A percentile compares a stretch with the other conserved stretches of the same genome.
These are phyloP conservation scores for Scheffersomyces stipitis DNA, from an alignment of 805 yeast genomes.

Conservation along the genomic window DNA sequence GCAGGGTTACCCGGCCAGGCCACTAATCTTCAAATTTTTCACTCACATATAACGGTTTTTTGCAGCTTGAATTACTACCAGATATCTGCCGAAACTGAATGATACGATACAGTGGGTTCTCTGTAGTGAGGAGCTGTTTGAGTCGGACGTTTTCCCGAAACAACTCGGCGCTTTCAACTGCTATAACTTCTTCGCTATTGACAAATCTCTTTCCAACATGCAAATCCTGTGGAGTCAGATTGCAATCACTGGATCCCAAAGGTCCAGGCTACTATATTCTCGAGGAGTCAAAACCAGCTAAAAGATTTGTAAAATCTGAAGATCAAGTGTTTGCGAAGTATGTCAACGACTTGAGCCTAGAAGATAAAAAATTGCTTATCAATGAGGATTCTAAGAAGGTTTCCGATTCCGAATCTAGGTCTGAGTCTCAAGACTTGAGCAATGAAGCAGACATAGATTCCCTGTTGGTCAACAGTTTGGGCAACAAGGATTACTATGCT, in stretches of 20 bases:
- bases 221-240: conserved; percentile 55
- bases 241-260: conserved; percentile 41
- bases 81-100: too few species aligned
- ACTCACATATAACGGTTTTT: too few species aligned
- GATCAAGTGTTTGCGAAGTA: conserved; percentile 23
- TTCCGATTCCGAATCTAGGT: too few species aligned
- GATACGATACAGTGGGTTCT: neutral
- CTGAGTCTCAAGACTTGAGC: too few species aligned
- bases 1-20: too few species aligned
- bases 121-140: neutral
- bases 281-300: conserved; percentile 1
- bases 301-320: conserved; percentile 12
- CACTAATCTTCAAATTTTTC: too few species aligned
- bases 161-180: neutral
- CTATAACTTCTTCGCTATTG: neutral
- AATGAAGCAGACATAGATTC: conserved; percentile 1
- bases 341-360: conserved; percentile 17
- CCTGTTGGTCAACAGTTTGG: neutral
- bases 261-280: conserved; percentile 45
- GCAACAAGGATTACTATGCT: neutral
- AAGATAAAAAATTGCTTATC: conserved; percentile 27
- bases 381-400: conserved; percentile 10
- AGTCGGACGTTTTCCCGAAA: neutral
- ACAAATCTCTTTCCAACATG: conserved; percentile 31
- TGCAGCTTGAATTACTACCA: too few species aligned